A percentile compares a stretch with the other conserved stretches of the same genome.
These are phyloP conservation scores for Imleria badia DNA, from an alignment of 768 basidiomycete genomes.

Conservation along the genomic window DNA sequence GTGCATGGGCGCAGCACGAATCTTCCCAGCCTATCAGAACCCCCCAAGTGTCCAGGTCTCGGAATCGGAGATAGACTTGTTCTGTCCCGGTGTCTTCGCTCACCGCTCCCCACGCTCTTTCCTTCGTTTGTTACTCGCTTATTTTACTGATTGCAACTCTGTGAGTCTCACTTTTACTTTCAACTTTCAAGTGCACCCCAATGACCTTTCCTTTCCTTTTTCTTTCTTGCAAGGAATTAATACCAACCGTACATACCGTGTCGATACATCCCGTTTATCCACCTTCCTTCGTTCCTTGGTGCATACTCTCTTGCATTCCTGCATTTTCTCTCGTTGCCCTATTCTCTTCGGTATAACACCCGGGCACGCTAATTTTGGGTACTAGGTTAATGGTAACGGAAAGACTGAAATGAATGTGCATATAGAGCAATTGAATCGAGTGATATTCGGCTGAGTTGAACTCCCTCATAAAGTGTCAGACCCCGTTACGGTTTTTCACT, in stretches of 20 bases:
- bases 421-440: too few relatives aligned
- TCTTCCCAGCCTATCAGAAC: conserved; percentile 40
- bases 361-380: background rate
- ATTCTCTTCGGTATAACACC: conserved; percentile 1
- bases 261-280: conserved; percentile 1
- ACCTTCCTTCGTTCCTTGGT: background rate
- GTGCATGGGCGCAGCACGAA: conserved; percentile 77
- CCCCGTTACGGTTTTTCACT: too few relatives aligned
- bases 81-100: background rate
- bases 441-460: too few relatives aligned
- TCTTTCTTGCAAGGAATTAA: conserved; percentile 18
- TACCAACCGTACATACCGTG: conserved; percentile 11
- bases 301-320: background rate
- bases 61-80: conserved; percentile 43
- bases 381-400: too few relatives aligned
- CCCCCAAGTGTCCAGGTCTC: conserved; percentile 55
- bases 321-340: background rate
- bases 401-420: background rate
- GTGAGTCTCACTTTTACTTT: conserved; percentile 1
- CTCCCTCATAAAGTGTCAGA: too few relatives aligned
- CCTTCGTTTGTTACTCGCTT: background rate
- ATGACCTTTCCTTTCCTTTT: background rate
- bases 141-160: background rate
- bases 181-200: background rate
- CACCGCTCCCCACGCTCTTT: background rate